Conservation (phyloP, 2,329 filamentous ascomycete species). For the Colletotrichum karsti region DNA sequence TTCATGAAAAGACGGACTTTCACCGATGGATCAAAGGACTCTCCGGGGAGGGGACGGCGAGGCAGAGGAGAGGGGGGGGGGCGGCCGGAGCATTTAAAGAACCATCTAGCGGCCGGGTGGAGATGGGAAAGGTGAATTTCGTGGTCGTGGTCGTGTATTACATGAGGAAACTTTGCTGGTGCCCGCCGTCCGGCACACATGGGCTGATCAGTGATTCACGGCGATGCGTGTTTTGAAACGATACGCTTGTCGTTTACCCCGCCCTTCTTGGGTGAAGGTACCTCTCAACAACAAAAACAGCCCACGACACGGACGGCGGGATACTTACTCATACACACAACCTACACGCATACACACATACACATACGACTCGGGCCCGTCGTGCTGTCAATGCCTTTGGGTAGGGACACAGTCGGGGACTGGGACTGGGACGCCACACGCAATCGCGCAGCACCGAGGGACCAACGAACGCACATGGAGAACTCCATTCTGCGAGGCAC, state of each 20-base stretch:
- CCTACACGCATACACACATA: not conserved
- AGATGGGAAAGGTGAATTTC: conserved; percentile 6
- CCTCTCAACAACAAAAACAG: not conserved
- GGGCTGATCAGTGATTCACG: conserved; percentile 22
- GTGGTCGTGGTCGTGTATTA: not conserved
- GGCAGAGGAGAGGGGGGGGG: not conserved
- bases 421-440: not conserved
- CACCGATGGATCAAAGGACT: too few relatives aligned
- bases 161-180: not conserved
- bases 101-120: not conserved
- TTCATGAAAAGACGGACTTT: too few relatives aligned
- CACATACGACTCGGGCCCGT: not conserved
- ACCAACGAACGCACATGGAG: not conserved
- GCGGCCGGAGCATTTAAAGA: not conserved
- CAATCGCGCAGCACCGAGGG: not conserved
- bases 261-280: conserved; percentile 7
- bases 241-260: conserved; percentile 15
- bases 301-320: not conserved
- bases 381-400: not conserved
- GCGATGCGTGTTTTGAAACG: conserved; percentile 22
- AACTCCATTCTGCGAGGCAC: not conserved
- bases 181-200: too few relatives aligned
- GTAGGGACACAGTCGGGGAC: not conserved
- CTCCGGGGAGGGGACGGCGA: too few relatives aligned
- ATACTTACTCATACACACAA: not conserved